phyloP scores from a whole-genome alignment of 805 yeast genomes.

The Metschnikowia proteae region DNA sequence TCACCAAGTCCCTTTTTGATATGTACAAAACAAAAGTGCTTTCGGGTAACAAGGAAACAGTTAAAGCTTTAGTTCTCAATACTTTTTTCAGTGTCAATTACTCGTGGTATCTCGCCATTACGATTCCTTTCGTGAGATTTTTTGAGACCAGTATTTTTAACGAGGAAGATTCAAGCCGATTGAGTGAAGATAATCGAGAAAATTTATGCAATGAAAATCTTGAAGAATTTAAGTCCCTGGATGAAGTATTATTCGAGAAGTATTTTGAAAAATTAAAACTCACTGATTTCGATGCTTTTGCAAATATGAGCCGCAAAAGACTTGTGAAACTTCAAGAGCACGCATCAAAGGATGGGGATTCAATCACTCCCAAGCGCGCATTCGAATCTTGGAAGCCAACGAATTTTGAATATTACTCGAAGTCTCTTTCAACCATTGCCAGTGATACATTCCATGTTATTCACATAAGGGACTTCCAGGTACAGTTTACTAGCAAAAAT shows the following conservation, averaged over 20 bases:
- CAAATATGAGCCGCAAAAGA: slow-evolving; percentile 10
- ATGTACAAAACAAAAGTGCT: slow-evolving; percentile 19
- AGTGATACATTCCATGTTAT: slow-evolving; percentile 33
- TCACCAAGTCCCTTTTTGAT: slow-evolving; percentile 23
- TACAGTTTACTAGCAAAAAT: slow-evolving; percentile 29
- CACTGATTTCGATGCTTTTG: slow-evolving; percentile 8
- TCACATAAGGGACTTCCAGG: slow-evolving; percentile 34
- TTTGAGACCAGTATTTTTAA: slow-evolving; percentile 30
- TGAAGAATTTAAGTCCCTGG: slow-evolving; percentile 8
- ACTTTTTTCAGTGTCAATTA: slow-evolving; percentile 31
- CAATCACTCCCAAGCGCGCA: not conserved
- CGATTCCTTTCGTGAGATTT: slow-evolving; percentile 35
- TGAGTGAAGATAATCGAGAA: too few relatives aligned
- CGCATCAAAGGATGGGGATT: not conserved
- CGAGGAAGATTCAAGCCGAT: slow-evolving; percentile 18
- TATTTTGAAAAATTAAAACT: slow-evolving; percentile 11
- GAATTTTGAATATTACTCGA: slow-evolving; percentile 17
- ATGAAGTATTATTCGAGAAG: slow-evolving; percentile 5
- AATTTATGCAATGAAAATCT: not conserved
- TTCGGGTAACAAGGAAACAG: slow-evolving; percentile 15
- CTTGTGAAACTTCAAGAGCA: slow-evolving; percentile 12
- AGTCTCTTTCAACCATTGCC: slow-evolving; percentile 24
- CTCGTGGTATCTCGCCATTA: slow-evolving; percentile 36
- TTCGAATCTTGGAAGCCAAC: slow-evolving; percentile 9
- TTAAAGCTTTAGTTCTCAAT: slow-evolving; percentile 35